Base-by-base conservation (phyloP, 345 rosid species). In the Acer campestre region DNA sequence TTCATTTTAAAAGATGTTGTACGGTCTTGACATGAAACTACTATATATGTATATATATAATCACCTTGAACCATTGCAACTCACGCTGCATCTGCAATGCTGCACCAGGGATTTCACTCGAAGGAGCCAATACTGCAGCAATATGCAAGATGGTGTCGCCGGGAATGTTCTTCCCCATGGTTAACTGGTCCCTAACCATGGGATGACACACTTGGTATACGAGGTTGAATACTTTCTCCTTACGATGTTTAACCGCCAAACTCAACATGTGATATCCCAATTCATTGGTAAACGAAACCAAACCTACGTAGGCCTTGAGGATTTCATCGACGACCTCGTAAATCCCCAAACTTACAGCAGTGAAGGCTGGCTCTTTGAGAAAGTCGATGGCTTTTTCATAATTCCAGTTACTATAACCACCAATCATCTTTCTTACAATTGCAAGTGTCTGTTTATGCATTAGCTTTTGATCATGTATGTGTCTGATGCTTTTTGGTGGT, bases 71-170 rank as follows among this genome's bases (percentile, higher is more conserved):
- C 76, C 76, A 73, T 23, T 73, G 76, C 38, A 73, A 16, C 67
- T 73, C 68, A 10, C 70, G 40, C 38, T 79, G 82, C 78, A 79
- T 74, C 27, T 79, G 75, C 23, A 74, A 23, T 46, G 82, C 82
- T 9, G 84, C 77, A 67, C 83, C 80, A 7, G 80, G 31, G 40
- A 81, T 20, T 61, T 67, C 7, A 10, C 31, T 49, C 0, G 78
- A n/a, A 14, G 80, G 70, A 17, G 2, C 63, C 10, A 61, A 38
- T 29, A 2, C 6, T 23, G 20, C 77, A 0, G 80, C 80, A 5
- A 67, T 48, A 40, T 81, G 83, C 63, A 77, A 68, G 20, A 77
- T 58, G 58, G 40, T 81, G 40, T 64, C 18, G 5, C 72, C 79
- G 5, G 0, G 2, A 3, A 3, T 12, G n/a, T 61, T 63, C 1